phyloP scores from a whole-genome alignment of 805 yeast genomes.

The Priceomyces carsonii region DNA sequence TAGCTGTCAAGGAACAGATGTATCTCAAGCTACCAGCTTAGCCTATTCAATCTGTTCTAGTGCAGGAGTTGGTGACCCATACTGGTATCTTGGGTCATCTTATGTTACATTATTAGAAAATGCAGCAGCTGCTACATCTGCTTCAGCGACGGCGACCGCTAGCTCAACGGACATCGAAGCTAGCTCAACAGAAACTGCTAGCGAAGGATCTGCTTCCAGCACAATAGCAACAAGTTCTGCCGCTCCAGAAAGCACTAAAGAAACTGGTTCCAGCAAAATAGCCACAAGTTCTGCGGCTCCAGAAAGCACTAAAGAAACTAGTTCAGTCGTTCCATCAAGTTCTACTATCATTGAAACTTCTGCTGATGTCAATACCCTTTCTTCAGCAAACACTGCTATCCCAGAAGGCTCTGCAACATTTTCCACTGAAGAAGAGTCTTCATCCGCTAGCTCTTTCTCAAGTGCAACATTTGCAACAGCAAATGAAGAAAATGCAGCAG shows the following conservation, averaged over 20 bases:
- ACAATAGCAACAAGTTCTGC: conserved; percentile 7
- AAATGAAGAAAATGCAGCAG: too few relatives aligned
- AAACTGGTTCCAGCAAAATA: too few relatives aligned
- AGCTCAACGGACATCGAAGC: conserved; percentile 2
- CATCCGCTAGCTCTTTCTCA: too few relatives aligned
- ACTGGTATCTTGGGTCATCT: conserved; percentile 28
- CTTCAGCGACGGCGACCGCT: conserved; percentile 11
- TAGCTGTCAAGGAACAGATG: conserved; percentile 36
- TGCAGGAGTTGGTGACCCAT: conserved; percentile 37
- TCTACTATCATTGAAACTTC: too few relatives aligned
- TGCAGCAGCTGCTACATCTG: conserved; percentile 25
- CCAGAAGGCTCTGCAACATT: conserved; percentile 1
- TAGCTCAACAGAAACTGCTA: conserved; percentile 7
- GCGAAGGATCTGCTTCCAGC: too few relatives aligned
- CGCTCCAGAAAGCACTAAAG: too few relatives aligned
- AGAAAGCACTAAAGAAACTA: too few relatives aligned
- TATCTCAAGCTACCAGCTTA: conserved; percentile 23
- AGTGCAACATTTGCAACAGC: too few relatives aligned
- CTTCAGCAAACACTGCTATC: conserved; percentile 12
- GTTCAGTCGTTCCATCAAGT: too few relatives aligned
- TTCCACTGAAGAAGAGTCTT: conserved; percentile 8
- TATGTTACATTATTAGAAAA: conserved; percentile 21
- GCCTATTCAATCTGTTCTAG: conserved; percentile 33
- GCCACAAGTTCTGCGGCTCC: too few relatives aligned
- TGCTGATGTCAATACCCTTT: conserved; percentile 7